These are phyloP conservation scores for Tylopilus plumbeoviolaceoides DNA, from an alignment of 768 basidiomycete species.

Conservation along the genomic window DNA sequence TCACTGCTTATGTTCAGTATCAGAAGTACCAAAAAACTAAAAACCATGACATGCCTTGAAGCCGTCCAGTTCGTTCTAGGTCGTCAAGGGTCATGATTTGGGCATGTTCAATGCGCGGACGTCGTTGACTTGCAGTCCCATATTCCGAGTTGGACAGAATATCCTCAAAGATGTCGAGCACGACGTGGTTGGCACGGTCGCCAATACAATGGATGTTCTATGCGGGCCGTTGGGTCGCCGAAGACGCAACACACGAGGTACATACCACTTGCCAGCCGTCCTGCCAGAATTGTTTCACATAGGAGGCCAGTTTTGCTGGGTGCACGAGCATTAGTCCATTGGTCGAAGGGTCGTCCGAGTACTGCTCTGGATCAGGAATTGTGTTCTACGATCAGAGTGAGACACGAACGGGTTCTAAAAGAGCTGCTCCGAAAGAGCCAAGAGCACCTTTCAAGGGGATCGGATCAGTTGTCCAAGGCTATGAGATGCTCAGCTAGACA, in stretches of 20 bases:
- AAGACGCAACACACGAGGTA: slow-evolving; percentile 1
- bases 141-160: slow-evolving; percentile 36
- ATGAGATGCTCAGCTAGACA: not conserved
- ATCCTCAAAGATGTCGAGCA: slow-evolving; percentile 79
- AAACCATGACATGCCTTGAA: slow-evolving; percentile 56
- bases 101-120: slow-evolving; percentile 89
- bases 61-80: slow-evolving; percentile 58
- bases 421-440: slow-evolving; percentile 89
- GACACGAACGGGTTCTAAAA: slow-evolving; percentile 36
- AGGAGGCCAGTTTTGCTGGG: slow-evolving; percentile 46
- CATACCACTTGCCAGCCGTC: slow-evolving; percentile 84
- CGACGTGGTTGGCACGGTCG: slow-evolving; percentile 80
- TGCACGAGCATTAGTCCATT: slow-evolving; percentile 64
- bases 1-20: slow-evolving; percentile 46
- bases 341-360: slow-evolving; percentile 71
- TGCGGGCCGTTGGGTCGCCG: not conserved
- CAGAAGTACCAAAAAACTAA: not conserved
- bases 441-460: slow-evolving; percentile 58
- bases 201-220: slow-evolving; percentile 90
- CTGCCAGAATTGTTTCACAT: slow-evolving; percentile 61
- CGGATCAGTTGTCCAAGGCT: slow-evolving; percentile 4
- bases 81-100: slow-evolving; percentile 80
- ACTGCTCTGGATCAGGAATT: slow-evolving; percentile 30
- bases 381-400: not conserved
- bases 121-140: slow-evolving; percentile 36